Conservation (phyloP, 495 filamentous ascomycete species). For the Rusavskia elegans region DNA sequence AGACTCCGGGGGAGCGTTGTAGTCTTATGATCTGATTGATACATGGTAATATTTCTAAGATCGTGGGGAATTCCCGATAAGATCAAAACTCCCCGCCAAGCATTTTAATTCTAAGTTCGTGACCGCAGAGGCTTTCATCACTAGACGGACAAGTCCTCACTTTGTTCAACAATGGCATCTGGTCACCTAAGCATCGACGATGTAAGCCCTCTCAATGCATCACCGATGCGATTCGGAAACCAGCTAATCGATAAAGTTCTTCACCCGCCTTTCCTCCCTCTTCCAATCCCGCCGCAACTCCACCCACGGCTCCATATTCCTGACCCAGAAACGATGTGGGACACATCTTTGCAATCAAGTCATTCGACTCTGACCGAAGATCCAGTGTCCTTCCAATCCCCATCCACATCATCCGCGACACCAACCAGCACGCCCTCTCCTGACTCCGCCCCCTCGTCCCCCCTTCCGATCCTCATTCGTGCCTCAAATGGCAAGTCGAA, state of each 20-base stretch:
- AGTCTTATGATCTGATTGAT: constrained; percentile 32
- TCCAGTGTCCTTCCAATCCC: constrained; percentile 10
- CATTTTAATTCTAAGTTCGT: background rate
- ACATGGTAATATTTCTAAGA: constrained; percentile 12
- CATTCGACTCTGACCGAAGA: background rate
- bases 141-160: background rate
- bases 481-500: constrained; percentile 64
- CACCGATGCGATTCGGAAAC: too few relatives aligned
- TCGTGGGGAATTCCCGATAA: background rate
- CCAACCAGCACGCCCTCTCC: constrained; percentile 22
- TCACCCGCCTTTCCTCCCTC: constrained; percentile 57
- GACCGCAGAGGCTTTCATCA: too few relatives aligned
- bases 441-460: constrained; percentile 36
- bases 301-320: constrained; percentile 59
- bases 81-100: background rate
- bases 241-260: constrained; percentile 47
- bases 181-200: constrained; percentile 11
- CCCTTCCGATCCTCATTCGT: constrained; percentile 62
- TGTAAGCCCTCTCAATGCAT: background rate
- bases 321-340: constrained; percentile 73
- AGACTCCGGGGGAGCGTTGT: constrained; percentile 48
- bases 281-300: constrained; percentile 52
- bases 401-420: constrained; percentile 9
- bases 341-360: background rate
- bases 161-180: constrained; percentile 3